Conservation (phyloP, 2,329 filamentous ascomycete species). For the Ophiostoma populinum region DNA sequence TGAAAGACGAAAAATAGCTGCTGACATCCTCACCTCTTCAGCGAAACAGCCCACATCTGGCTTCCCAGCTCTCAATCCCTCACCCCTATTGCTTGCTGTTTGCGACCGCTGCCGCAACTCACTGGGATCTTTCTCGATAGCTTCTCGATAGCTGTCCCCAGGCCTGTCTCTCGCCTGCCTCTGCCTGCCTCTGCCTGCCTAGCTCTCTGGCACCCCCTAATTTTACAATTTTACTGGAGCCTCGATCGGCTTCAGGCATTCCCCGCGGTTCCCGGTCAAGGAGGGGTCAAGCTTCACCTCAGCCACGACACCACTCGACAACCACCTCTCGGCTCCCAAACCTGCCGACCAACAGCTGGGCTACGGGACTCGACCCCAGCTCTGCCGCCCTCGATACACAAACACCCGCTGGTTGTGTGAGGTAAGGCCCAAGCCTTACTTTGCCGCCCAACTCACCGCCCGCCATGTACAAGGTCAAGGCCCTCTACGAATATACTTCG, state of each 20-base stretch:
- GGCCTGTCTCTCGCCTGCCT: no score
- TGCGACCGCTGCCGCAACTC: background rate
- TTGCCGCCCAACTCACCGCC: slow-evolving; percentile 7
- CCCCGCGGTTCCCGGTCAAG: slow-evolving; percentile 12
- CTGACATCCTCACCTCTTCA: slow-evolving; percentile 5
- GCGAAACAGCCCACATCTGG: slow-evolving; percentile 2
- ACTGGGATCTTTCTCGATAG: no score
- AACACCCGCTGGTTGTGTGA: background rate
- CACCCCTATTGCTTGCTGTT: background rate
- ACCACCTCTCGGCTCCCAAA: background rate
- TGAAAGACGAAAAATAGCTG: slow-evolving; percentile 1
- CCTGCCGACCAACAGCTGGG: no score
- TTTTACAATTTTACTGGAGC: background rate
- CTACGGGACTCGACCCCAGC: no score
- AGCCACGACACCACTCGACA: slow-evolving; percentile 7
- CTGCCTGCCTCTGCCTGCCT: background rate
- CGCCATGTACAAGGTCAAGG: slow-evolving; percentile 86
- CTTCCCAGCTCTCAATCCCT: background rate
- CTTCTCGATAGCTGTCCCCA: no score
- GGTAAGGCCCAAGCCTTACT: background rate
- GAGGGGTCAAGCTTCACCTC: slow-evolving; percentile 11
- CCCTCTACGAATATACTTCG: slow-evolving; percentile 86
- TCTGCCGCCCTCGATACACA: no score
- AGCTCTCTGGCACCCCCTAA: slow-evolving; percentile 2
- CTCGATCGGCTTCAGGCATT: slow-evolving; percentile 4